Evolutionary conservation across 1,284 basidiomycete species (phyloP), one percentile per base, ranked within the genome.

Genomic region (Ceratorhiza oryzae-sativae): DNA sequence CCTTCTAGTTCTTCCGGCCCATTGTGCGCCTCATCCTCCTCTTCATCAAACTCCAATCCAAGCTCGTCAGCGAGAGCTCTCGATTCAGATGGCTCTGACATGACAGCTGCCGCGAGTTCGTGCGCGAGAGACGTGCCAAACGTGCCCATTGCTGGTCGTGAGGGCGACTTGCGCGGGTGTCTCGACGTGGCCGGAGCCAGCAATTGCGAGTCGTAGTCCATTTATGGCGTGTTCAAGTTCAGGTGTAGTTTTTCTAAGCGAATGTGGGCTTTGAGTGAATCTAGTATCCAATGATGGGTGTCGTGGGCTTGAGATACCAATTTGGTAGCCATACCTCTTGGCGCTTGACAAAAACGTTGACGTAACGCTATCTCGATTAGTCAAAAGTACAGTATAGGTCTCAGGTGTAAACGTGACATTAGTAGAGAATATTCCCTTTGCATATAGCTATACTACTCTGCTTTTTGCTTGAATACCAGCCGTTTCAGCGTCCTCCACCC

Each of bases 31-130:
- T 90, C 91, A 80, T 93, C 90, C 39, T 90, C 90, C 36, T 90
- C 91, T 78, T 92, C 91, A 73, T 93, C 91, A 76, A 90, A 93
- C 78, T 93, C 92, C 74, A 93, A 89, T 10, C 91, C 91, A 76
- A 93, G 91, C 79, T 93, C 92, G 78, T 93, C 91, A 25, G 90
- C 90, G 10, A 93, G 83, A 53, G 92, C 79, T 79, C 87, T 89
- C 15, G 91, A 92, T 51, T 89, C 86, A 71, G 85, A 89, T 0
- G 91, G 92, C 80, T 93, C 91, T 39, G 91, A 91, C 86, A 93
- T 90, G 60, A 93, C 84, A 23, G 91, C 91, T 34, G 88, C 86
- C 6, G 92, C 91, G 42, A 93, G 85, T 77, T 93, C 91, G 79
- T 93, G 91, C 6, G 91, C 91, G 34, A 93, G 84, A 2, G 91